phyloP scores from a whole-genome alignment of 441 rosid genomes.

The Jatropha multifida region DNA sequence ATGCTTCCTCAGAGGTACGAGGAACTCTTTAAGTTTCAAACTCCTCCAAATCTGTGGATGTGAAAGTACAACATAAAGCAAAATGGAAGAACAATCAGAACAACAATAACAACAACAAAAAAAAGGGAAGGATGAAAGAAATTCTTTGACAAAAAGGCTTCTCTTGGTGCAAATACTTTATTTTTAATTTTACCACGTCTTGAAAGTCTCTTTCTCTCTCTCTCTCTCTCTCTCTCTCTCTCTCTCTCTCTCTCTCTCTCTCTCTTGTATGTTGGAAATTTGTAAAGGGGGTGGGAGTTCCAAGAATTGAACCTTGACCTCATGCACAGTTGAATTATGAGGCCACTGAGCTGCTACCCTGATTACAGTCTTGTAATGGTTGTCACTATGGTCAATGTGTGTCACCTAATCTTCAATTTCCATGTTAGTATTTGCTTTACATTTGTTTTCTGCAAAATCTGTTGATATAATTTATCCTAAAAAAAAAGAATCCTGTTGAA shows the following conservation, averaged over 20 bases:
- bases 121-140: not conserved
- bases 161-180: not conserved
- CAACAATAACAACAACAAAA: too few species aligned
- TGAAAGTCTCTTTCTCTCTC: too few species aligned
- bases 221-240: too few species aligned
- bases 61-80: not conserved
- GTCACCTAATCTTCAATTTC: not conserved
- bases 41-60: not conserved
- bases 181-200: not conserved
- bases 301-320: not conserved
- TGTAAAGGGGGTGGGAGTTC: not conserved
- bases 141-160: not conserved
- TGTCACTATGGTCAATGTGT: not conserved
- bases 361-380: not conserved
- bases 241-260: not conserved
- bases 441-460: not conserved
- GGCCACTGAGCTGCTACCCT: not conserved
- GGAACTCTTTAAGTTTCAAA: conserved; percentile 8
- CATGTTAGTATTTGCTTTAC: not conserved
- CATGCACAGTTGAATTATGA: not conserved
- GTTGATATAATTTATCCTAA: not conserved
- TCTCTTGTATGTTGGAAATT: not conserved
- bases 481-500: not conserved
- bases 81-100: too few species aligned
- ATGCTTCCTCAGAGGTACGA: conserved; percentile 76